Evolutionary conservation across 78 protist species (phyloP).

Genomic region (Polysphondylium violaceum): DNA sequence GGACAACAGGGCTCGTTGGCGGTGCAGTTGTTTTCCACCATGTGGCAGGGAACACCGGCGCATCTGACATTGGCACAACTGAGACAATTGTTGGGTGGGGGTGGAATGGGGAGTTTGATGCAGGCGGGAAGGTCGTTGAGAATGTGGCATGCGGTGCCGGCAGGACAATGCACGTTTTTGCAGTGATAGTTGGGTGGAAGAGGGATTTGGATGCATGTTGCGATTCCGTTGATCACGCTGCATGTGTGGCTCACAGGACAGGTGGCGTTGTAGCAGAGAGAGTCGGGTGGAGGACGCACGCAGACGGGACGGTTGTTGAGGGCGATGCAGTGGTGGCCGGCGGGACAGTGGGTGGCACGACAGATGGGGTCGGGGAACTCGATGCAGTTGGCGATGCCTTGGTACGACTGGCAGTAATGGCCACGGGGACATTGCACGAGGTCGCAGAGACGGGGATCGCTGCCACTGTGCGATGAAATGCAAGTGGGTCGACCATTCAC

Average conservation of each 20-base stretch:
- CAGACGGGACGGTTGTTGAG: neutral
- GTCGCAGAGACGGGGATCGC: slow-evolving; percentile 4
- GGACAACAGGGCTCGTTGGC: neutral
- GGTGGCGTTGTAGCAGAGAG: neutral
- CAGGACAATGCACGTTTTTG: neutral
- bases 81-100: slow-evolving; percentile 4
- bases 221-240: neutral
- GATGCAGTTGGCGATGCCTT: neutral
- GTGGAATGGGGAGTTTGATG: neutral
- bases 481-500: neutral
- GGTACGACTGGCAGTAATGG: neutral
- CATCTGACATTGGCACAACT: slow-evolving; percentile 9
- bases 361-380: neutral
- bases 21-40: slow-evolving; percentile 1
- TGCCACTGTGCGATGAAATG: neutral
- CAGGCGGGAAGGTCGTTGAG: neutral
- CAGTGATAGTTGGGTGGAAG: slow-evolving; percentile 14
- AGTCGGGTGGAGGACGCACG: slow-evolving; percentile 1
- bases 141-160: neutral
- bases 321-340: neutral
- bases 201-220: slow-evolving; percentile 3
- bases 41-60: neutral
- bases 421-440: slow-evolving; percentile 11
- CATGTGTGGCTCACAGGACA: neutral
- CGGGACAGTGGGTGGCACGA: slow-evolving; percentile 5